phyloP scores from a whole-genome alignment of 192 early-diverging fungal species.

The Physocladia obscura region DNA sequence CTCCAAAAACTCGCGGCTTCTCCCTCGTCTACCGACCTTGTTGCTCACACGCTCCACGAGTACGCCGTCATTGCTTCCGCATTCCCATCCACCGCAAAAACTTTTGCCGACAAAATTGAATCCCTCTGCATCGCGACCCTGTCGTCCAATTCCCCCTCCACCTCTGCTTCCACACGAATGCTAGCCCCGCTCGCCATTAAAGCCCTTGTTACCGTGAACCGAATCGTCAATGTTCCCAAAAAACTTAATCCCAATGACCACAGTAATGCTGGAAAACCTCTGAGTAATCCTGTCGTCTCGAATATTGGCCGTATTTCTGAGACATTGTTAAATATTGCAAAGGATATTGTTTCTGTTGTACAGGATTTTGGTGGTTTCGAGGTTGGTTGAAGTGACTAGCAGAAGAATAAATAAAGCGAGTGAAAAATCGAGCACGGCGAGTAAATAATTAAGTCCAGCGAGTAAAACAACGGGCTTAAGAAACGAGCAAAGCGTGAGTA shows the following conservation, averaged over 20 bases:
- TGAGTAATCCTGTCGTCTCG: background rate
- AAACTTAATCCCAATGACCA: background rate
- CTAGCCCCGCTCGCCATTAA: background rate
- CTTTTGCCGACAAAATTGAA: constrained; percentile 21
- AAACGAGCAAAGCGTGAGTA: no score
- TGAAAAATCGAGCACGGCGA: no score
- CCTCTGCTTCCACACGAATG: no score
- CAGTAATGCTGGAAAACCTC: background rate
- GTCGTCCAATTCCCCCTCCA: background rate
- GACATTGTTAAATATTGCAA: background rate
- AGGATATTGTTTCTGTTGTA: constrained; percentile 15
- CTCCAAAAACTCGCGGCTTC: constrained; percentile 10
- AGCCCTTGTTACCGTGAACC: constrained; percentile 18
- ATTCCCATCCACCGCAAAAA: constrained; percentile 22
- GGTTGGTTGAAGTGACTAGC: no score
- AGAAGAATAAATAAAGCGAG: no score
- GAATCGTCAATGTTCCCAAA: background rate
- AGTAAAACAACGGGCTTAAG: no score
- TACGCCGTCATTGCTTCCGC: constrained; percentile 8
- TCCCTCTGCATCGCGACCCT: constrained; percentile 1
- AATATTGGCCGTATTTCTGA: background rate
- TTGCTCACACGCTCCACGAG: background rate
- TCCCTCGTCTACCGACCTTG: background rate
- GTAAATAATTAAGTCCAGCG: no score
- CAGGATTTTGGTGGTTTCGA: background rate